A percentile compares a stretch with the other conserved stretches of the same genome.
Evolutionary conservation across 2,329 filamentous ascomycete genomes (phyloP).

Genomic region (Raffaelea arxii): DNA sequence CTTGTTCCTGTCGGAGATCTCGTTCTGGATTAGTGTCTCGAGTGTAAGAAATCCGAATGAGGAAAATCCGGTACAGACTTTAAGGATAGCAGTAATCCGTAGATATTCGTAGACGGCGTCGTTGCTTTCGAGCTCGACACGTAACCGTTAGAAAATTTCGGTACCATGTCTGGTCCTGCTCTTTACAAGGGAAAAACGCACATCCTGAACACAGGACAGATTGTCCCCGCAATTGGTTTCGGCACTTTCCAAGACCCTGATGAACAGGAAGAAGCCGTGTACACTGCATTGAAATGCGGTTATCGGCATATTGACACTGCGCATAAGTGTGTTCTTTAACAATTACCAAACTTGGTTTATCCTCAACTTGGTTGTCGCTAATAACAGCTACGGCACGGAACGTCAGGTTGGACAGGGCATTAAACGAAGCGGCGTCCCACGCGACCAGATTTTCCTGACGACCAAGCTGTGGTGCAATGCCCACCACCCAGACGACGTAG

Average conservation of each 20-base stretch:
- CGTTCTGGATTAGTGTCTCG: too few species aligned
- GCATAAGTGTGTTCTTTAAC: not conserved
- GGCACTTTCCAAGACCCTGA: not conserved
- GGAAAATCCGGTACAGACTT: too few species aligned
- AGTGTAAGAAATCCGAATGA: too few species aligned
- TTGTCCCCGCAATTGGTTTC: not conserved
- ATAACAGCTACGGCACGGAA: constrained; percentile 29
- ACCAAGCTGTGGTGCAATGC: constrained; percentile 53
- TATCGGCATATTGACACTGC: not conserved
- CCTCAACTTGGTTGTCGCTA: not conserved
- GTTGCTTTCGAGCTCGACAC: too few species aligned
- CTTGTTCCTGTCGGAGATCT: too few species aligned
- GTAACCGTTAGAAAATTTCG: too few species aligned
- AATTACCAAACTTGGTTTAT: too few species aligned
- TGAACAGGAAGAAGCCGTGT: not conserved
- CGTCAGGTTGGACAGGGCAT: constrained; percentile 11
- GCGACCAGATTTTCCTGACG: constrained; percentile 32
- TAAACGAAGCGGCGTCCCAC: constrained; percentile 6
- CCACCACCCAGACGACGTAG: constrained; percentile 38
- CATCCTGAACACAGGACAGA: not conserved
- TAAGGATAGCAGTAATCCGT: too few species aligned
- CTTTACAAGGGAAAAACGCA: not conserved
- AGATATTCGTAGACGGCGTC: too few species aligned
- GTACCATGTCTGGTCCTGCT: not conserved
- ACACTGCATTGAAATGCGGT: not conserved